Evolutionary conservation across 2,329 filamentous ascomycete genomes (phyloP), one percentile per base, ranked within the genome.

Genomic region (Dactylellina parvicollis): DNA sequence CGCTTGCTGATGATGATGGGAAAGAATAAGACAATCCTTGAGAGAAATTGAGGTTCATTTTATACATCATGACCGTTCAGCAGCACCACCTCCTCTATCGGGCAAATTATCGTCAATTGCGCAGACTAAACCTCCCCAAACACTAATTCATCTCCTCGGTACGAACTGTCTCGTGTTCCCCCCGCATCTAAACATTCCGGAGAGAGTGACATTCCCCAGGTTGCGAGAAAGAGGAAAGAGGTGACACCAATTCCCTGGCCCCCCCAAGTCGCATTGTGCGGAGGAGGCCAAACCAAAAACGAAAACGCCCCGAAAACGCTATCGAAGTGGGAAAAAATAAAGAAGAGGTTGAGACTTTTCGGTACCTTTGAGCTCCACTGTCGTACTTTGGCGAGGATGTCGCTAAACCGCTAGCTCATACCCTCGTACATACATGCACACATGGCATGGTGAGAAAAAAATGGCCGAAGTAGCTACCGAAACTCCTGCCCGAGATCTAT

Each of bases 71-170:
- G 36, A 34, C 34, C 42, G 52, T 4, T 9, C n/a, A 7, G 22
- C n/a, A 60, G 60, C 66, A 64, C 60, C 54, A 73, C 69, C 69
- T 73, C 69, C 69, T 66, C 10, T 24, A 66, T 66, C 42, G 40
- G 69, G 69, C 26, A 57, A 60, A 22, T 32, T 54, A 57, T 59
- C 54, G 34, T 34, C 60, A 32, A 9, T 54, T 32, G 54, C 40
- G 52, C 36, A 66, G 55, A 57, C 52, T 61, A 61, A 56, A 34
- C 34, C 18, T 28, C n/a, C 36, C 22, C 42, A 38, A 44, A n/a
- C 49, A 32, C 59, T 59, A 36, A 30, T 32, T 56, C 14, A 32
- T n/a, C 49, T 56, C 38, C 28, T 40, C 46, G 24, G 44, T 42
- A 44, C 9, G 12, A 14, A n/a, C n/a, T n/a, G n/a, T n/a, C n/a